Percentiles rank a stretch among this genome's conserved stretches.
Conservation (phyloP, 2,329 filamentous ascomycete species). For the Trichophyton verrucosum region DNA sequence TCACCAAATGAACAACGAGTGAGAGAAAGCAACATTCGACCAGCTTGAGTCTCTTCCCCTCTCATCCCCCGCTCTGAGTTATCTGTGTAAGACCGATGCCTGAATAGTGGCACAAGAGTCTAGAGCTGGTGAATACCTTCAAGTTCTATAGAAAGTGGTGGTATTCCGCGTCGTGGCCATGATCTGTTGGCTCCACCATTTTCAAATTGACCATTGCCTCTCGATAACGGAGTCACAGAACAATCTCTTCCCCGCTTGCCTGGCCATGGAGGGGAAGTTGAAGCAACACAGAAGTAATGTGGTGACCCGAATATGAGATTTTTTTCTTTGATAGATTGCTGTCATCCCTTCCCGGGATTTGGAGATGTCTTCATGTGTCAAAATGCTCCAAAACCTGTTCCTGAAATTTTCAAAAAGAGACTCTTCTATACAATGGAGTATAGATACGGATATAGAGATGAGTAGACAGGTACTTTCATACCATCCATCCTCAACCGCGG, state of each 20-base stretch:
- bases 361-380: neutral
- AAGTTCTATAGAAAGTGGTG: neutral
- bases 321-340: neutral
- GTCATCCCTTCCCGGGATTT: neutral
- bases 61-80: neutral
- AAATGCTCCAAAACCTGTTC: neutral
- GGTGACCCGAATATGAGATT: neutral
- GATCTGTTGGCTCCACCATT: neutral
- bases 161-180: neutral
- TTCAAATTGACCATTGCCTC: neutral
- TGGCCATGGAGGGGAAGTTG: neutral
- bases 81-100: neutral
- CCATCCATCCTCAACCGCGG: neutral
- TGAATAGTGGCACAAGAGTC: neutral
- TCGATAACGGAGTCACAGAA: neutral
- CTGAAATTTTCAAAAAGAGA: too few species aligned
- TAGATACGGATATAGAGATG: too few species aligned
- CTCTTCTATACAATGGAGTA: too few species aligned
- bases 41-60: neutral
- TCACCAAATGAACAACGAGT: neutral
- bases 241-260: neutral
- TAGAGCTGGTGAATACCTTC: neutral
- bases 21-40: neutral
- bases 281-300: slow-evolving; percentile 2
- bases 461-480: neutral